These are phyloP conservation scores for Sarocladium brachiariae DNA, from an alignment of 2,329 filamentous ascomycete species.

Conservation along the genomic window DNA sequence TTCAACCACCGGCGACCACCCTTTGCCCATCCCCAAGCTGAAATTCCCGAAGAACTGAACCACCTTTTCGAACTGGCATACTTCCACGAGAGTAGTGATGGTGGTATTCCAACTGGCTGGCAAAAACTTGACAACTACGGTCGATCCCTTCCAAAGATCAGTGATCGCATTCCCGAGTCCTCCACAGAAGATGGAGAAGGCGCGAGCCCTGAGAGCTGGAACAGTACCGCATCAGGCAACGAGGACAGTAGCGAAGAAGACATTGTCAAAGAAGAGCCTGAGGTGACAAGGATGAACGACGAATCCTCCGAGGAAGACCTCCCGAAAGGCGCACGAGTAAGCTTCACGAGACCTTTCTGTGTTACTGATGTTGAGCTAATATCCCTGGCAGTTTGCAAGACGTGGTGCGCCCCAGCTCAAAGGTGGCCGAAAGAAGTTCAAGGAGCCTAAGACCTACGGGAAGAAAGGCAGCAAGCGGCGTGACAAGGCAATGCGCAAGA, in stretches of 20 bases:
- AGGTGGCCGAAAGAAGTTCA: slow-evolving; percentile 41
- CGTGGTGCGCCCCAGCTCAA: slow-evolving; percentile 15
- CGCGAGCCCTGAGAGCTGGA: slow-evolving; percentile 40
- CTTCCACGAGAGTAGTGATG: slow-evolving; percentile 44
- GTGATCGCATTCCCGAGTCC: slow-evolving; percentile 37
- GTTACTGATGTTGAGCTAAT: not conserved
- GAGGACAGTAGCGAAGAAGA: slow-evolving; percentile 49
- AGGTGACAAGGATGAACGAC: slow-evolving; percentile 49
- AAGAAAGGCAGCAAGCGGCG: slow-evolving; percentile 43
- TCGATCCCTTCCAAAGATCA: slow-evolving; percentile 48
- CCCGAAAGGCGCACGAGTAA: not conserved
- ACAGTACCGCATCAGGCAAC: slow-evolving; percentile 40
- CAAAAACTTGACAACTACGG: slow-evolving; percentile 48
- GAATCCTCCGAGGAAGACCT: slow-evolving; percentile 51
- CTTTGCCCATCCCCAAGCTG: slow-evolving; percentile 46
- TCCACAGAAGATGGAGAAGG: slow-evolving; percentile 35
- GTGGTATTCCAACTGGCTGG: slow-evolving; percentile 65
- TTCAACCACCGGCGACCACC: slow-evolving; percentile 45
- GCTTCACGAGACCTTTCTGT: slow-evolving; percentile 4
- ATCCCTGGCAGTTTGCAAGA: slow-evolving; percentile 13
- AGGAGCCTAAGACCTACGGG: slow-evolving; percentile 36
- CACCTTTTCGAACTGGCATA: slow-evolving; percentile 74
- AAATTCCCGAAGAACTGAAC: slow-evolving; percentile 57
- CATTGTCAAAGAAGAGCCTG: slow-evolving; percentile 21
- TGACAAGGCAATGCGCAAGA: slow-evolving; percentile 33